Evolutionary conservation across 1,139 yeast species (phyloP).

Genomic region (Blastobotrys indianensis): DNA sequence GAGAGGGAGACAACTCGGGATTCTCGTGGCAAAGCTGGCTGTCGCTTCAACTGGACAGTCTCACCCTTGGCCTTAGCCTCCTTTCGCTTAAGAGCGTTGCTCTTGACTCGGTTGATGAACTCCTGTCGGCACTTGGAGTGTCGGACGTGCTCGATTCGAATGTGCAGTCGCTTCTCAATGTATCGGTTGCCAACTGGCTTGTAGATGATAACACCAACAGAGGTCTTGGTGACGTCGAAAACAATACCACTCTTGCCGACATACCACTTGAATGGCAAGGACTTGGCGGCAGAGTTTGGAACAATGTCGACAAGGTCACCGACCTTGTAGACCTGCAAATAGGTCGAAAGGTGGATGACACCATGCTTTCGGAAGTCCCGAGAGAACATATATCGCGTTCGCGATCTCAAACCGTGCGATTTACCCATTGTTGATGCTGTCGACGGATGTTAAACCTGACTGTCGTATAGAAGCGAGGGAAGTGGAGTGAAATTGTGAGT

Average conservation of each 20-base stretch:
- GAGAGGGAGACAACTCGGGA: slow-evolving; percentile 72
- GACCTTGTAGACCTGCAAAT: slow-evolving; percentile 96
- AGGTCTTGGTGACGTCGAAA: slow-evolving; percentile 96
- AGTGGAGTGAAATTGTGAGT: too few relatives aligned
- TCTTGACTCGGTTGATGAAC: slow-evolving; percentile 96
- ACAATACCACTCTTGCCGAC: slow-evolving; percentile 99
- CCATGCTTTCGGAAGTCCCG: slow-evolving; percentile 99
- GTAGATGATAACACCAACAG: slow-evolving; percentile 97
- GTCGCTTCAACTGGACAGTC: slow-evolving; percentile 91
- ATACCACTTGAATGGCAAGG: slow-evolving; percentile 99
- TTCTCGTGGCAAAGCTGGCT: slow-evolving; percentile 96
- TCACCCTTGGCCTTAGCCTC: slow-evolving; percentile 96
- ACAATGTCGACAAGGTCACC: slow-evolving; percentile 99
- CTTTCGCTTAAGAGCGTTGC: slow-evolving; percentile 86
- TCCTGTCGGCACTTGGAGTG: slow-evolving; percentile 99
- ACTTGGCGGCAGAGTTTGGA: slow-evolving; percentile 98
- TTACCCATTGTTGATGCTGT: slow-evolving; percentile 60
- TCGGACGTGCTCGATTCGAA: slow-evolving; percentile 97
- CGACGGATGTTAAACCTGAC: too few relatives aligned
- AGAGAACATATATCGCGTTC: slow-evolving; percentile 99
- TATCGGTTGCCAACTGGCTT: slow-evolving; percentile 99
- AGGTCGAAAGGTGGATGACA: slow-evolving; percentile 87
- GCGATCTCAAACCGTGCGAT: slow-evolving; percentile 99
- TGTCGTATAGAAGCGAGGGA: too few relatives aligned
- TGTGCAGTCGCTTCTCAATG: slow-evolving; percentile 96